phyloP scores from a whole-genome alignment of 1,139 yeast genomes.

The Suhomyces bribrorum region DNA sequence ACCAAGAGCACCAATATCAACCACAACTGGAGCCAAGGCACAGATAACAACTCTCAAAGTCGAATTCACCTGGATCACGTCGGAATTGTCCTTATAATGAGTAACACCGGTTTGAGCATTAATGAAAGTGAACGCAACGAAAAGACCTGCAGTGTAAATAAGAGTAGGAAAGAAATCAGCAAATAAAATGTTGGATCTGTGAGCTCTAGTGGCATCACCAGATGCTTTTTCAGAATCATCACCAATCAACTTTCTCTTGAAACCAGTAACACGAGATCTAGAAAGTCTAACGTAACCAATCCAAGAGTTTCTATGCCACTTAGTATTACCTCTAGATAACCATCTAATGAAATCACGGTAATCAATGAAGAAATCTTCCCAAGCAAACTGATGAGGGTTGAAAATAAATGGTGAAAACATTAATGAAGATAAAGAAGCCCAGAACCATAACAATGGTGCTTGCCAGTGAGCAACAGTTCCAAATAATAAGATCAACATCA shows the following conservation, averaged over 20 bases:
- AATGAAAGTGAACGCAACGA: conserved; percentile 87
- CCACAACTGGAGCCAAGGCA: conserved; percentile 86
- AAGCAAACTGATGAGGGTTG: conserved; percentile 98
- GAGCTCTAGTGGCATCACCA: conserved; percentile 94
- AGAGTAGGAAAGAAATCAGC: conserved; percentile 87
- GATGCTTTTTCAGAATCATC: conserved; percentile 91
- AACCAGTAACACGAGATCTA: conserved; percentile 97
- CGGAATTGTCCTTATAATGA: conserved; percentile 33
- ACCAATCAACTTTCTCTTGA: conserved; percentile 87
- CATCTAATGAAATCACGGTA: conserved; percentile 98
- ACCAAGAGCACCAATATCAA: conserved; percentile 83
- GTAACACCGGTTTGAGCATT: conserved; percentile 97
- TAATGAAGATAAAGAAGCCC: conserved; percentile 91
- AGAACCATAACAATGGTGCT: conserved; percentile 96
- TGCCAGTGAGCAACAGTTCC: conserved; percentile 97
- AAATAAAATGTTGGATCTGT: conserved; percentile 79
- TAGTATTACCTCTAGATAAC: conserved; percentile 98
- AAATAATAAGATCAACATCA: conserved; percentile 82
- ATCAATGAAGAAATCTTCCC: conserved; percentile 98
- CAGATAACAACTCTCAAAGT: conserved; percentile 83
- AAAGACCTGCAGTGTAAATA: conserved; percentile 86
- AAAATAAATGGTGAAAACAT: conserved; percentile 91
- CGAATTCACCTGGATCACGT: conserved; percentile 67
- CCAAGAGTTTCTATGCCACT: conserved; percentile 99
- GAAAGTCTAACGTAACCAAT: conserved; percentile 94